phyloP scores from a whole-genome alignment of 2,329 filamentous ascomycete genomes.

The Cercospora janseana region DNA sequence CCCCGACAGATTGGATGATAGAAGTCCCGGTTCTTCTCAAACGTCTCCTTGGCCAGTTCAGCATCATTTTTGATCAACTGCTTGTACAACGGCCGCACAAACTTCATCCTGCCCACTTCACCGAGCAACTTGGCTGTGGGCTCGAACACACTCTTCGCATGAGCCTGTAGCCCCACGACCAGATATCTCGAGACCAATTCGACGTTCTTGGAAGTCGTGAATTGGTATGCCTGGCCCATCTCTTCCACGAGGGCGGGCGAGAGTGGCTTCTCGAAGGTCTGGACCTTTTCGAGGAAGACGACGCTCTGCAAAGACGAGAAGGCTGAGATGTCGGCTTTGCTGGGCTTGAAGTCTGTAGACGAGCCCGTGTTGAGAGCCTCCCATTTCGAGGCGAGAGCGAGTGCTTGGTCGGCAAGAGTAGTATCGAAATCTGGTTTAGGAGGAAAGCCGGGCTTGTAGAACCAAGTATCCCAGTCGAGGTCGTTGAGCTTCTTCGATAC shows the following conservation, averaged over 20 bases:
- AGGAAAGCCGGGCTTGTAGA: conserved; percentile 84
- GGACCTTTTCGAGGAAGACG: conserved; percentile 81
- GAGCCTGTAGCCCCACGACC: conserved; percentile 71
- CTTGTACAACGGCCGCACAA: conserved; percentile 81
- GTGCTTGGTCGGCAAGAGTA: conserved; percentile 79
- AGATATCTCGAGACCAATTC: conserved; percentile 82
- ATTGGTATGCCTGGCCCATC: conserved; percentile 73
- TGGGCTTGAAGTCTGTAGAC: conserved; percentile 56
- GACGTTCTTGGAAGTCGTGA: conserved; percentile 74
- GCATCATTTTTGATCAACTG: conserved; percentile 72
- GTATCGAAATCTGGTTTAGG: conserved; percentile 91
- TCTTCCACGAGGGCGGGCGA: conserved; percentile 63
- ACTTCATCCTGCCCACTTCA: conserved; percentile 92
- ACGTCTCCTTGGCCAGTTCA: conserved; percentile 73
- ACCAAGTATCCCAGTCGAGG: conserved; percentile 87
- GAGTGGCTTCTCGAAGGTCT: conserved; percentile 65
- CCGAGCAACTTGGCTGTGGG: conserved; percentile 74
- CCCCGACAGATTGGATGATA: conserved; percentile 90
- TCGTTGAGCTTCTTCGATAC: conserved; percentile 62
- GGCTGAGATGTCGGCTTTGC: conserved; percentile 63
- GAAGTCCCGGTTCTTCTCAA: conserved; percentile 83
- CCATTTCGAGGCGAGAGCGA: conserved; percentile 80
- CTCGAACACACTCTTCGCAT: conserved; percentile 66
- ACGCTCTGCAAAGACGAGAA: conserved; percentile 87
- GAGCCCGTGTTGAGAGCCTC: conserved; percentile 49